phyloP scores from a whole-genome alignment of 805 yeast species.

The Kregervanrija pseudodelftensis region DNA sequence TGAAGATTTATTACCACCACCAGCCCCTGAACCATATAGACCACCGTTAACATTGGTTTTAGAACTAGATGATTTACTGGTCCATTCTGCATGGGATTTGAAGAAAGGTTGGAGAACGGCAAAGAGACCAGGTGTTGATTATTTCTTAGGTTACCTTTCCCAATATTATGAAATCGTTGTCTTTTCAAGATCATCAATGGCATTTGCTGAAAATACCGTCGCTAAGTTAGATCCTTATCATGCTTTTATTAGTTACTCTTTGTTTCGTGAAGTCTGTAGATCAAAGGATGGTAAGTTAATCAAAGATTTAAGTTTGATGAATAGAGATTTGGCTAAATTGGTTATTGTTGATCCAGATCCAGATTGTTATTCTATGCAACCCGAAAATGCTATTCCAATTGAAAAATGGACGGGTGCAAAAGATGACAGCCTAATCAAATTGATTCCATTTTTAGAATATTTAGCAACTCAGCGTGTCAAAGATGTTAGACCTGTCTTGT shows the following conservation, averaged over 20 bases:
- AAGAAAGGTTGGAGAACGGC: conserved; percentile 97
- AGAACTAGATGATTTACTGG: conserved; percentile 80
- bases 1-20: conserved; percentile 87
- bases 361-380: conserved; percentile 71
- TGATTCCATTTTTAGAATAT: conserved; percentile 92
- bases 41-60: conserved; percentile 88
- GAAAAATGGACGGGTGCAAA: conserved; percentile 81
- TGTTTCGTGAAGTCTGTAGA: conserved; percentile 86
- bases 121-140: conserved; percentile 97
- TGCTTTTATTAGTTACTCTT: conserved; percentile 78
- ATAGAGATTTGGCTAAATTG: conserved; percentile 82
- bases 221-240: conserved; percentile 90
- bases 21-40: conserved; percentile 84
- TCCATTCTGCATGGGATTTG: conserved; percentile 89
- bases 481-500: conserved; percentile 86
- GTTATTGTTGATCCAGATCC: conserved; percentile 73
- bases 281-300: conserved; percentile 83
- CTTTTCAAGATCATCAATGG: conserved; percentile 78
- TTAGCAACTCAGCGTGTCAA: conserved; percentile 76
- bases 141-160: conserved; percentile 88
- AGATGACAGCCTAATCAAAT: conserved; percentile 69
- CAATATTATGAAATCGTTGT: conserved; percentile 95
- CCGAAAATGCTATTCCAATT: conserved; percentile 87
- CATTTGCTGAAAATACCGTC: conserved; percentile 77
- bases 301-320: conserved; percentile 83